Conservation (phyloP, 192 early-diverging fungal genomes). For the Coemansia sp. region DNA sequence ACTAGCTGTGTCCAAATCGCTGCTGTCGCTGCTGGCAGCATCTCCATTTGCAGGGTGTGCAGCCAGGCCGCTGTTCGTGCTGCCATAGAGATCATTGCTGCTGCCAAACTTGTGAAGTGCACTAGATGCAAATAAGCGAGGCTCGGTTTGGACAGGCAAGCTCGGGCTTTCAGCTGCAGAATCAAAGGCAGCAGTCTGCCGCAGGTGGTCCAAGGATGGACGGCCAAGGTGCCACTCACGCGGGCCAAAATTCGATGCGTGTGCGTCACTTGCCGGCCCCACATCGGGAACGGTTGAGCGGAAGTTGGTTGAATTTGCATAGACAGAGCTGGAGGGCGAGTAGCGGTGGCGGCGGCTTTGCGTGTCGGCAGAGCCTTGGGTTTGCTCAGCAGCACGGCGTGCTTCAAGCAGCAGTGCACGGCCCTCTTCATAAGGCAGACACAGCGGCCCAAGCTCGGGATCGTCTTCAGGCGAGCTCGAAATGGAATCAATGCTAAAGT, state of each 20-base stretch:
- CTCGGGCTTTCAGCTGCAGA: slow-evolving; percentile 4
- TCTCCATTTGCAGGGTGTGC: background rate
- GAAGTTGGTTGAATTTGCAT: slow-evolving; percentile 18
- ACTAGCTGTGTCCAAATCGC: slow-evolving; percentile 10
- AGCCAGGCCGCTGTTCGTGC: background rate
- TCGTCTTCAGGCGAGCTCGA: slow-evolving; percentile 18
- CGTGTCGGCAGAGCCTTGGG: slow-evolving; percentile 25
- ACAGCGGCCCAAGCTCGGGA: slow-evolving; percentile 38
- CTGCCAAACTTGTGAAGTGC: slow-evolving; percentile 9
- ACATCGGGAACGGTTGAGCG: slow-evolving; percentile 11
- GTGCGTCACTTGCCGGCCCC: slow-evolving; percentile 8
- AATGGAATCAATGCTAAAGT: slow-evolving; percentile 51
- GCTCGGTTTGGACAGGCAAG: slow-evolving; percentile 1
- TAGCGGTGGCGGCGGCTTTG: slow-evolving; percentile 17
- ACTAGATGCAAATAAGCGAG: slow-evolving; percentile 8
- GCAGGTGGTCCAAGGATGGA: slow-evolving; percentile 29
- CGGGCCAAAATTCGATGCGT: slow-evolving; percentile 15
- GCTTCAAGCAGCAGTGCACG: slow-evolving; percentile 46
- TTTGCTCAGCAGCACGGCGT: slow-evolving; percentile 38
- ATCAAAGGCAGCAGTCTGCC: slow-evolving; percentile 17
- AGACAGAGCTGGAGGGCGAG: slow-evolving; percentile 23
- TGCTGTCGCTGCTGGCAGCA: slow-evolving; percentile 16
- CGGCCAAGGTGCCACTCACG: slow-evolving; percentile 50
- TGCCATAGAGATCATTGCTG: slow-evolving; percentile 13
- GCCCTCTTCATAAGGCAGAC: slow-evolving; percentile 49